These are phyloP conservation scores for Exobasidium cylindrosporum DNA, from an alignment of 1,284 basidiomycete species.

Conservation along the genomic window DNA sequence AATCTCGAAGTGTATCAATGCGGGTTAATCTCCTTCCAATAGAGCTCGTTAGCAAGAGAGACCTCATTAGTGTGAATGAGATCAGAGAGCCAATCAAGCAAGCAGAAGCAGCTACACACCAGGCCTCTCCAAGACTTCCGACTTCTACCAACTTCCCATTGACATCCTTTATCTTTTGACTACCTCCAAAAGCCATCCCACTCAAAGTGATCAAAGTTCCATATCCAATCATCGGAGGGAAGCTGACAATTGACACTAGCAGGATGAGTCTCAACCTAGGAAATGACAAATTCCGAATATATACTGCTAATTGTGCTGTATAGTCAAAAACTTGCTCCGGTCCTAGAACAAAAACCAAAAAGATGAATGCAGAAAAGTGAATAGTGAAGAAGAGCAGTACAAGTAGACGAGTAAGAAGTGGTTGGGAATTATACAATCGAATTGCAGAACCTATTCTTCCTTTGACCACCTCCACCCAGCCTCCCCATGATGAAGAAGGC, in stretches of 20 bases:
- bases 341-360: not conserved
- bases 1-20: not conserved
- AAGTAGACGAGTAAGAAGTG: not conserved
- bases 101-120: conserved; percentile 35
- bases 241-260: conserved; percentile 26
- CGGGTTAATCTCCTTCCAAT: conserved; percentile 11
- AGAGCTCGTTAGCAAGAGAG: conserved; percentile 20
- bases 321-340: conserved; percentile 7
- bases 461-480: not conserved
- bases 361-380: not conserved
- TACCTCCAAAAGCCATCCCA: conserved; percentile 37
- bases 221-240: conserved; percentile 49
- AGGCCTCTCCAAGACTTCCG: conserved; percentile 28
- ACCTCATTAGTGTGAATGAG: conserved; percentile 32
- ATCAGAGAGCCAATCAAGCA: conserved; percentile 37
- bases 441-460: not conserved
- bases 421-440: not conserved
- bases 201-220: conserved; percentile 42
- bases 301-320: not conserved
- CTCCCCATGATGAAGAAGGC: not conserved
- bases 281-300: conserved; percentile 2
- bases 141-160: not conserved
- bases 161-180: not conserved
- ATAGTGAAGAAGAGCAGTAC: conserved; percentile 1
- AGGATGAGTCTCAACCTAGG: conserved; percentile 22